Evolutionary conservation across 495 filamentous ascomycete genomes (phyloP).

Genomic region (Evernia prunastri): DNA sequence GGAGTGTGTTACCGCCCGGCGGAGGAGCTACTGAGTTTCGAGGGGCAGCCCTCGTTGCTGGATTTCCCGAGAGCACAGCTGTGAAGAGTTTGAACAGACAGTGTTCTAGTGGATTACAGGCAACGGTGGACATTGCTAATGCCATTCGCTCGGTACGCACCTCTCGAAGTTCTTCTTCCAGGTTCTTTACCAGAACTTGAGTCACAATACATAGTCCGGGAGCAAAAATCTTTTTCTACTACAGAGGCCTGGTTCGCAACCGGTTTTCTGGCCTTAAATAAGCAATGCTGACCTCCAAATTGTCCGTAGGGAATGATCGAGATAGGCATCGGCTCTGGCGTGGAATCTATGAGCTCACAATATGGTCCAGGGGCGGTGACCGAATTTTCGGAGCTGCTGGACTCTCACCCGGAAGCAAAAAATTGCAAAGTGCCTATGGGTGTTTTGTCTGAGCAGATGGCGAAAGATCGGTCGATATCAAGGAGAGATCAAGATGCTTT

Average conservation of each 20-base stretch:
- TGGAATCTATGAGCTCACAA: slow-evolving; percentile 94
- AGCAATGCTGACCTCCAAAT: not conserved
- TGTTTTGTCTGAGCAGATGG: slow-evolving; percentile 89
- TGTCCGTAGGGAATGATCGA: slow-evolving; percentile 73
- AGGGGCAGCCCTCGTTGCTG: slow-evolving; percentile 84
- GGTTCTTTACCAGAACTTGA: not conserved
- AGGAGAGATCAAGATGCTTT: slow-evolving; percentile 79
- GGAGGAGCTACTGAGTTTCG: slow-evolving; percentile 96
- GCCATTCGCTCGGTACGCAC: slow-evolving; percentile 56
- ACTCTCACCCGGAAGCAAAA: slow-evolving; percentile 71
- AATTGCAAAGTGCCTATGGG: slow-evolving; percentile 99
- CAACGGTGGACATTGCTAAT: slow-evolving; percentile 88
- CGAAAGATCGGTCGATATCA: slow-evolving; percentile 67
- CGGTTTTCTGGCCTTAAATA: not conserved
- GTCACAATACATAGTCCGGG: not conserved
- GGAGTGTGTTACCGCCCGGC: slow-evolving; percentile 83
- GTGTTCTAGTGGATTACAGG: slow-evolving; percentile 84
- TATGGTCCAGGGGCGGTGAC: slow-evolving; percentile 73
- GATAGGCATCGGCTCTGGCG: slow-evolving; percentile 86
- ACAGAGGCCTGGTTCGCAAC: not conserved
- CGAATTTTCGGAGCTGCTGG: slow-evolving; percentile 90
- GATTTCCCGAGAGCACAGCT: slow-evolving; percentile 76
- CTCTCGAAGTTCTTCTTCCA: not conserved
- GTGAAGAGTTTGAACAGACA: slow-evolving; percentile 86
- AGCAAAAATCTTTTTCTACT: not conserved